Conservation (phyloP, 1,284 basidiomycete genomes). For the Neonothopanus nambi region DNA sequence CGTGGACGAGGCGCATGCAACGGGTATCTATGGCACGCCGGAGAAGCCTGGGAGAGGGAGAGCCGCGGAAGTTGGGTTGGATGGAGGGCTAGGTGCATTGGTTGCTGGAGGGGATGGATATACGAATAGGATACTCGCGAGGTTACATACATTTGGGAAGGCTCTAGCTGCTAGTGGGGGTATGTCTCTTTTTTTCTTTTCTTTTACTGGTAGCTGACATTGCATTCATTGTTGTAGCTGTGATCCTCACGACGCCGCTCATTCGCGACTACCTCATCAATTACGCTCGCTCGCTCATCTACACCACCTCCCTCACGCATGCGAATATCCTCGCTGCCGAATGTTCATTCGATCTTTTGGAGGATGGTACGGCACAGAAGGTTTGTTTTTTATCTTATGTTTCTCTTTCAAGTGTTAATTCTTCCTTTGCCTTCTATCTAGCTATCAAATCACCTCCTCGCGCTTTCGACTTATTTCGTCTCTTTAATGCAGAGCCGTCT, state of each 20-base stretch:
- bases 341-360: constrained; percentile 78
- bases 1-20: constrained; percentile 90
- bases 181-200: constrained; percentile 27
- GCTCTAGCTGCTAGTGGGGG: constrained; percentile 73
- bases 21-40: constrained; percentile 77
- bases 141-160: constrained; percentile 61
- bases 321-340: constrained; percentile 75
- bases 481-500: constrained; percentile 25
- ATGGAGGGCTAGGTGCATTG: constrained; percentile 28
- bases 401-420: background rate
- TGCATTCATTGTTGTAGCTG: constrained; percentile 50
- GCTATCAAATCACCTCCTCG: constrained; percentile 44
- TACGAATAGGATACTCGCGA: constrained; percentile 52
- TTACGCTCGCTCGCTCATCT: constrained; percentile 90
- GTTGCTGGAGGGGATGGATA: background rate
- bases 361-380: constrained; percentile 62
- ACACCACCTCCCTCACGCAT: constrained; percentile 81
- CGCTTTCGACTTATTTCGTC: constrained; percentile 41
- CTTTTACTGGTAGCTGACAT: constrained; percentile 6
- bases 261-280: constrained; percentile 88
- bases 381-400: background rate
- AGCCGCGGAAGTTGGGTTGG: constrained; percentile 63
- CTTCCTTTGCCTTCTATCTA: constrained; percentile 18
- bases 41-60: constrained; percentile 77
- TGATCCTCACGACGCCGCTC: constrained; percentile 71